Evolutionary conservation across 2,329 filamentous ascomycete genomes (phyloP).

Genomic region (Microcyclospora pomicola): DNA sequence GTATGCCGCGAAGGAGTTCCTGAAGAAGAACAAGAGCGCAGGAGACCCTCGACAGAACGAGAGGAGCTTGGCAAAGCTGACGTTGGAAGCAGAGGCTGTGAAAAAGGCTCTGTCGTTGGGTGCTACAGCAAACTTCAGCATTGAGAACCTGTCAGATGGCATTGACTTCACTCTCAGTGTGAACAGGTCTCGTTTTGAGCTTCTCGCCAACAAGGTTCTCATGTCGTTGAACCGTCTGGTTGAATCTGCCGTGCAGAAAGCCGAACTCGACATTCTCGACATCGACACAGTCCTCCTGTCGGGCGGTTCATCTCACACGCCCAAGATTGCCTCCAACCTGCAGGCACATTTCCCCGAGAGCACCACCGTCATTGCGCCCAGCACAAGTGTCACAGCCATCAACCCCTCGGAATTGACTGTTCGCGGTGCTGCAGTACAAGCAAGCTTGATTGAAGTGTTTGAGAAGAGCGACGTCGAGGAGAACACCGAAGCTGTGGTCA

Average conservation of each 20-base stretch:
- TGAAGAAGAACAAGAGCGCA: slow-evolving; percentile 76
- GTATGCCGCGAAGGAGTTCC: slow-evolving; percentile 96
- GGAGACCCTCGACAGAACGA: slow-evolving; percentile 67
- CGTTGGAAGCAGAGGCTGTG: slow-evolving; percentile 75
- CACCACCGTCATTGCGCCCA: slow-evolving; percentile 68
- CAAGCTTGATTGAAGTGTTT: slow-evolving; percentile 86
- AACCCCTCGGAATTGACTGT: slow-evolving; percentile 87
- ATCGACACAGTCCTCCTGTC: slow-evolving; percentile 89
- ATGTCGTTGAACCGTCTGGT: slow-evolving; percentile 77
- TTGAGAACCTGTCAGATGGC: slow-evolving; percentile 80
- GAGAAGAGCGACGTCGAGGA: slow-evolving; percentile 88
- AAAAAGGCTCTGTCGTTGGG: slow-evolving; percentile 88
- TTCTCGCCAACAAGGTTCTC: slow-evolving; percentile 74
- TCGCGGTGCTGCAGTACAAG: slow-evolving; percentile 88
- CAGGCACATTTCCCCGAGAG: slow-evolving; percentile 65
- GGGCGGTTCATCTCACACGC: slow-evolving; percentile 84
- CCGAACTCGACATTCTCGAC: slow-evolving; percentile 79
- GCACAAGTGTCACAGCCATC: slow-evolving; percentile 62
- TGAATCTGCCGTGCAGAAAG: slow-evolving; percentile 77
- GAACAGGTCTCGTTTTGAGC: slow-evolving; percentile 87
- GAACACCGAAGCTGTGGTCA: slow-evolving; percentile 89
- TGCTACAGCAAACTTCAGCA: slow-evolving; percentile 76
- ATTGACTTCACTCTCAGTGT: slow-evolving; percentile 84
- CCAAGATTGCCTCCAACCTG: slow-evolving; percentile 76
- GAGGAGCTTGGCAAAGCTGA: slow-evolving; percentile 78